Percentiles rank a stretch among this genome's conserved stretches.
Conservation (phyloP, 768 basidiomycete genomes). For the Naganishia friedmannii region DNA sequence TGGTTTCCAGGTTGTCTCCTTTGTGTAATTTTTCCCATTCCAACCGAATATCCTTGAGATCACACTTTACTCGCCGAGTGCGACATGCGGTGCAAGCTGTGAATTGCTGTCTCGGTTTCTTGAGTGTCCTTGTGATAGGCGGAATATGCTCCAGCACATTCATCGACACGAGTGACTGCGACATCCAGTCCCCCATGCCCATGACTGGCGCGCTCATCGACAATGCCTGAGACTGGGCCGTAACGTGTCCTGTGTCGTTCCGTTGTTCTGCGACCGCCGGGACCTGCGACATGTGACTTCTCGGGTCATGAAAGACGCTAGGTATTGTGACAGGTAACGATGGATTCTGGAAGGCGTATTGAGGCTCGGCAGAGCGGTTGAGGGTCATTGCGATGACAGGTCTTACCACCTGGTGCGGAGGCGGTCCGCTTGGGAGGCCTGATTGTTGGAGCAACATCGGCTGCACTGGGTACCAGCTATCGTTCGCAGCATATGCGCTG, state of each 20-base stretch:
- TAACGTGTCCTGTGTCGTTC: neutral
- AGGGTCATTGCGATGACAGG: neutral
- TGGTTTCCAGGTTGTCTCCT: neutral
- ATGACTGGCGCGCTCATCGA: constrained; percentile 5
- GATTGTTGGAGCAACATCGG: neutral
- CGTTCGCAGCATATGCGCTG: neutral
- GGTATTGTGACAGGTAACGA: neutral
- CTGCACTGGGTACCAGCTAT: neutral
- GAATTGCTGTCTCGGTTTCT: constrained; percentile 58
- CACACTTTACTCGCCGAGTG: constrained; percentile 89
- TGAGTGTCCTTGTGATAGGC: neutral
- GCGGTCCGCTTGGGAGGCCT: neutral
- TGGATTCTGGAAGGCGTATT: neutral
- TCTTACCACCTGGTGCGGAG: neutral
- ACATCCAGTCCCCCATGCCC: constrained; percentile 1
- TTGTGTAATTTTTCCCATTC: constrained; percentile 39
- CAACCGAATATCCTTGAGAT: constrained; percentile 76
- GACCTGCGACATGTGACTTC: neutral
- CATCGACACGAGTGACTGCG: neutral
- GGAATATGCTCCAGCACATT: neutral
- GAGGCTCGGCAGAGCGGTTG: neutral
- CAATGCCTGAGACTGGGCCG: neutral
- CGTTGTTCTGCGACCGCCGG: neutral
- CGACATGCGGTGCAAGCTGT: constrained; percentile 93
- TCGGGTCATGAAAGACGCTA: neutral